phyloP scores from a whole-genome alignment of 352 stramenopile genomes.

The Phytophthora europaea region DNA sequence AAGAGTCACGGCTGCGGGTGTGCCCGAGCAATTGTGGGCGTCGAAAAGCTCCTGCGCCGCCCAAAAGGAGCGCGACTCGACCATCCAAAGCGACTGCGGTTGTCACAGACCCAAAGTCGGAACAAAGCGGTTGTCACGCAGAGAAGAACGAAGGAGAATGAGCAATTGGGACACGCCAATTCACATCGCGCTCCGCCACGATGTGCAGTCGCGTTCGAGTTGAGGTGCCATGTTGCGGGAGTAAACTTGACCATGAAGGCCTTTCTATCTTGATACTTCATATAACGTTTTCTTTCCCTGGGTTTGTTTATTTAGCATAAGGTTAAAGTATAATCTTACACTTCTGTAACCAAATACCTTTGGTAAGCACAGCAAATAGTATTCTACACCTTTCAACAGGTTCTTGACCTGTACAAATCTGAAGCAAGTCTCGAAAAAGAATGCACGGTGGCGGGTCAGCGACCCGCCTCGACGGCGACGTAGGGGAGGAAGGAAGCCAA shows the following conservation, averaged over 20 bases:
- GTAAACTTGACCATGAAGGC: conserved; percentile 3
- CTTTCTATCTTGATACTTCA: neutral
- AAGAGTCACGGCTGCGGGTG: conserved; percentile 19
- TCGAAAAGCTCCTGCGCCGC: conserved; percentile 25
- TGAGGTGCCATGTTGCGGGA: conserved; percentile 5
- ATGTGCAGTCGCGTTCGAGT: conserved; percentile 18
- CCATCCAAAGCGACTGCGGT: neutral
- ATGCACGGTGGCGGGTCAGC: conserved; percentile 21
- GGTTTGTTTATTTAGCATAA: too few relatives aligned
- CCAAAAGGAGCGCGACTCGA: conserved; percentile 17
- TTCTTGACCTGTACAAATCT: conserved; percentile 15
- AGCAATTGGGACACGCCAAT: conserved; percentile 17
- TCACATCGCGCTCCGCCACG: conserved; percentile 15
- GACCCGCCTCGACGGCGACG: conserved; percentile 12
- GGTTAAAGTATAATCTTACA: too few relatives aligned
- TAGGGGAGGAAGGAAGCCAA: neutral
- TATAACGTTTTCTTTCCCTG: too few relatives aligned
- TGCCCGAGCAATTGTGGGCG: conserved; percentile 22
- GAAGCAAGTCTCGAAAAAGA: neutral
- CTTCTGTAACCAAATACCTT: neutral
- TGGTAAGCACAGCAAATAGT: neutral
- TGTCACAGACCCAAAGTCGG: conserved; percentile 9
- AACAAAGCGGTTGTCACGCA: conserved; percentile 28
- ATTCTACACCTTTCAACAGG: neutral
- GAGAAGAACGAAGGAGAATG: conserved; percentile 31